These are phyloP conservation scores for Magnaporthiopsis rhizophila DNA, from an alignment of 2,329 filamentous ascomycete genomes.

Conservation along the genomic window DNA sequence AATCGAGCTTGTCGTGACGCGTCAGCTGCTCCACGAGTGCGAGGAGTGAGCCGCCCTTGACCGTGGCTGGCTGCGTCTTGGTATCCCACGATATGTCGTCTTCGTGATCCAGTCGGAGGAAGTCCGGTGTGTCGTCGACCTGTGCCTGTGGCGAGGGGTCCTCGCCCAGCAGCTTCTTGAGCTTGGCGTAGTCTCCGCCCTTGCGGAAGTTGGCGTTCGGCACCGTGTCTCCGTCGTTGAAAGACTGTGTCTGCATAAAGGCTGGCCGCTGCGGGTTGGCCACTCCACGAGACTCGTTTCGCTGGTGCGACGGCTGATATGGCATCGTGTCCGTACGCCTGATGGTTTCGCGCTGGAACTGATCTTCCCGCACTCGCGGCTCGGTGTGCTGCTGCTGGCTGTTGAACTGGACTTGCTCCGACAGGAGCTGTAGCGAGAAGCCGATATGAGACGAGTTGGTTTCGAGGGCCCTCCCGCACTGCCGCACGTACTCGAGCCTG, in stretches of 20 bases:
- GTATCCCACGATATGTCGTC: slow-evolving; percentile 82
- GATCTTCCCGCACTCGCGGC: slow-evolving; percentile 35
- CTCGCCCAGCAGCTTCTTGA: slow-evolving; percentile 59
- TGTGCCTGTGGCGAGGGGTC: slow-evolving; percentile 45
- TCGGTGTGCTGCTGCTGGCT: slow-evolving; percentile 41
- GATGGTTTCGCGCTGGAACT: slow-evolving; percentile 40
- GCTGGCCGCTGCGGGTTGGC: slow-evolving; percentile 32
- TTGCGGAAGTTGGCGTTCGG: slow-evolving; percentile 42
- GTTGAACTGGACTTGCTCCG: slow-evolving; percentile 65
- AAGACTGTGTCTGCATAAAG: slow-evolving; percentile 52
- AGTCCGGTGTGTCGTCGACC: slow-evolving; percentile 74
- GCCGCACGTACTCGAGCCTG: slow-evolving; percentile 70
- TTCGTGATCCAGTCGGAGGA: slow-evolving; percentile 78
- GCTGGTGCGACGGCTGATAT: slow-evolving; percentile 44
- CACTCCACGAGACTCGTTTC: slow-evolving; percentile 47
- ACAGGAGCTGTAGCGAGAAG: slow-evolving; percentile 78
- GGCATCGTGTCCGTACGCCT: slow-evolving; percentile 51
- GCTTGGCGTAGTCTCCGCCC: slow-evolving; percentile 55
- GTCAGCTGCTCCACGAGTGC: slow-evolving; percentile 93
- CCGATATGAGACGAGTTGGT: slow-evolving; percentile 80
- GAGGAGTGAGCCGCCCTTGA: slow-evolving; percentile 83
- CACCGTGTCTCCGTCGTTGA: slow-evolving; percentile 49
- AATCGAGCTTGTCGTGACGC: slow-evolving; percentile 89
- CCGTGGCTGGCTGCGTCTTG: slow-evolving; percentile 64
- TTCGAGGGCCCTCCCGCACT: slow-evolving; percentile 72